A percentile compares a stretch with the other conserved stretches of the same genome.
Conservation (phyloP, 2,329 filamentous ascomycete genomes). For the Aspergillus thermomutatus region DNA sequence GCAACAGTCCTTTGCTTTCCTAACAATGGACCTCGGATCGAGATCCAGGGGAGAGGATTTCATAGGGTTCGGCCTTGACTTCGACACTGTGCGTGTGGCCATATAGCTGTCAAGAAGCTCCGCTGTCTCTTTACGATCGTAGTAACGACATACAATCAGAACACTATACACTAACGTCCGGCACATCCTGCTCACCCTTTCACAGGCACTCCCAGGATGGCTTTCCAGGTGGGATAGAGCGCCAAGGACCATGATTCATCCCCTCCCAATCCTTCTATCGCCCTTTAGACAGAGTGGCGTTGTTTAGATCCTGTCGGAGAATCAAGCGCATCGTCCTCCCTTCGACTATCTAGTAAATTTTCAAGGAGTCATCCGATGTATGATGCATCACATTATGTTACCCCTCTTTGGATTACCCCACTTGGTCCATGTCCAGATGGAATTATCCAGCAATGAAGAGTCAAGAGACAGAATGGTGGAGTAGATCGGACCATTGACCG, state of each 20-base stretch:
- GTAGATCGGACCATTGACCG: neutral
- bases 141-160: neutral
- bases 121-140: neutral
- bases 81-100: neutral
- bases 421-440: neutral
- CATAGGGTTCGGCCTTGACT: neutral
- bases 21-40: slow-evolving; percentile 9
- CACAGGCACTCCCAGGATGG: neutral
- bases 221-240: no score
- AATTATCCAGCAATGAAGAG: neutral
- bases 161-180: neutral
- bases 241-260: no score
- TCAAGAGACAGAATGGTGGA: neutral
- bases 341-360: neutral
- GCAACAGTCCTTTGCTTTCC: slow-evolving; percentile 19
- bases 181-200: neutral
- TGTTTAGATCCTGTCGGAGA: no score
- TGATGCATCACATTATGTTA: neutral
- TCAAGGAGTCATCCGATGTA: neutral
- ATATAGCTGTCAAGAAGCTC: neutral
- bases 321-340: no score
- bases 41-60: slow-evolving; percentile 11
- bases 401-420: neutral
- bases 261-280: no score
- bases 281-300: no score